Conservation (phyloP, 371 early-diverging fungal species). For the Mortierella sp. region DNA sequence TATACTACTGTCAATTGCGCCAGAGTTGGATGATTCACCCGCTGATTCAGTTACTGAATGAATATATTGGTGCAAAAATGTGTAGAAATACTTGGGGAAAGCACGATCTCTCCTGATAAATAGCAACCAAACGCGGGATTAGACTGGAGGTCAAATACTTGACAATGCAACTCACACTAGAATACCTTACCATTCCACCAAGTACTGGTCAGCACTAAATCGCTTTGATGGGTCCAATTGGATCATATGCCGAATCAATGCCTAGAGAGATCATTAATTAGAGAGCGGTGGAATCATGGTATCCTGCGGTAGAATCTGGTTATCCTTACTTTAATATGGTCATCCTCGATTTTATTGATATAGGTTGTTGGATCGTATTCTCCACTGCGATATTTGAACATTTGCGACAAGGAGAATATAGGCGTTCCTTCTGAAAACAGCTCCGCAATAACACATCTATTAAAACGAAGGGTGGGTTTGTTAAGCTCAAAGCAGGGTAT, state of each 20-base stretch:
- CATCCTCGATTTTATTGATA: constrained; percentile 87
- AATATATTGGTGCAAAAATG: constrained; percentile 85
- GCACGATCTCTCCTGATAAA: constrained; percentile 73
- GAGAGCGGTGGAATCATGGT: neutral
- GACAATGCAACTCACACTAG: neutral
- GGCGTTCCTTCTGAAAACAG: constrained; percentile 92
- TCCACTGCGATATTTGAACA: constrained; percentile 87
- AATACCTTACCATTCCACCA: constrained; percentile 73
- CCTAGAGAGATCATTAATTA: constrained; percentile 51
- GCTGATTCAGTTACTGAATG: constrained; percentile 73
- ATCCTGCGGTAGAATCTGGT: neutral
- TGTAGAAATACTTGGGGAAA: constrained; percentile 83
- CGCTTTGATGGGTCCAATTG: constrained; percentile 83
- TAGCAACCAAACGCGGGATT: neutral
- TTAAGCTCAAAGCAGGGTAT: neutral
- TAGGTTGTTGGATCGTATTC: constrained; percentile 78
- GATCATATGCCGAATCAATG: constrained; percentile 87
- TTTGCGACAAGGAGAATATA: constrained; percentile 89
- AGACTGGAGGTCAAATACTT: neutral
- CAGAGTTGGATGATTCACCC: constrained; percentile 50
- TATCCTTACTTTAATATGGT: constrained; percentile 73
- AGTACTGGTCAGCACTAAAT: constrained; percentile 76
- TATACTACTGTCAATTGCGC: constrained; percentile 24
- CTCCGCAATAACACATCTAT: constrained; percentile 94
- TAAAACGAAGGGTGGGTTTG: neutral